Base-by-base conservation (phyloP, 2,329 filamentous ascomycete genomes). In the Ophiostoma piceae region DNA sequence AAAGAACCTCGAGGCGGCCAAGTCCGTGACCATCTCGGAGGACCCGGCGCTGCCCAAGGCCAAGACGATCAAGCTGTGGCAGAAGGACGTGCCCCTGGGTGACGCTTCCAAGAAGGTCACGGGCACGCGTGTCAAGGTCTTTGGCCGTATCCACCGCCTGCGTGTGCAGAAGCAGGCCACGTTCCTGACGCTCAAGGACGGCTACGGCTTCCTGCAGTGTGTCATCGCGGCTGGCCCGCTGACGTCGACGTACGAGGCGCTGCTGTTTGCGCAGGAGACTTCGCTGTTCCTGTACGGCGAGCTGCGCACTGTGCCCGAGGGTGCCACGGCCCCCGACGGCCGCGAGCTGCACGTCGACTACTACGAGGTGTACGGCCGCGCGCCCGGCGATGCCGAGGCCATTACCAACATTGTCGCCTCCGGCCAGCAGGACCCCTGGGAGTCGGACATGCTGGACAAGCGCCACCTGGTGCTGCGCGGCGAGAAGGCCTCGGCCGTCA, bases 271-370 rank as follows among this genome's bases (percentile, higher is more conserved):
- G 41, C 88, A 90, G 73, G 93, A 94, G 81, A 95, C 92, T n/a
- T 92, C 92, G 68, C 88, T 97, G 77, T 88, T 89, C 76, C 87
- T 97, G 71, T 88, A 88, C 72, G 94, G 94, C 74, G 91, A 96
- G 83, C 88, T 97, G 84, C 88, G 87, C 77, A 86, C 91, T 76
- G 90, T 97, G 4, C 94, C 91, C 11, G 85, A 86, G 32, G 92
- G 91, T 69, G 87, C 90, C 73, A 88, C 90, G 71, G 94, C 94
- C 0, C 92, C 92, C 67, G 88, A 92, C 81, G 84, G 90, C 84
- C 91, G 94, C 73, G 94, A 97, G 80, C 84, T 97, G 67, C 92
- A 94, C 77, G 94, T 91, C 75, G 94, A 97, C 80, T 97, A 89
- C 84, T 97, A 90, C 84, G 86, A 87, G 68, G 71, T 74, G 39